Evolutionary conservation across 2,329 filamentous ascomycete genomes (phyloP).

Genomic region (Lachnum nothofagi): DNA sequence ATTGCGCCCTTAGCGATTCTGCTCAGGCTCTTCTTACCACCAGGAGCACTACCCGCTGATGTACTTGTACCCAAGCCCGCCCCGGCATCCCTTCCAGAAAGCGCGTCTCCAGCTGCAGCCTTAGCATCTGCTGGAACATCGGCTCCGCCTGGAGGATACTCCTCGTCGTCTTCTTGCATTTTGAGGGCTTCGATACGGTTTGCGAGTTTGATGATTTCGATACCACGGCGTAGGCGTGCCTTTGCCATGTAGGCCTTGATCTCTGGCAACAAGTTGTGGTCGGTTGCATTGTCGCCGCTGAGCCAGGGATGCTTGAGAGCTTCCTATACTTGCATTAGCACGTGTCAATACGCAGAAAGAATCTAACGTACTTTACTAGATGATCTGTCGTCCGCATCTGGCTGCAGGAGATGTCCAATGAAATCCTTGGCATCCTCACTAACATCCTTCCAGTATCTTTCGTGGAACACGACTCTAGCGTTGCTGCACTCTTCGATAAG

Average conservation of each 20-base stretch:
- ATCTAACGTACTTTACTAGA: conserved; percentile 62
- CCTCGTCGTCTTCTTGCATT: conserved; percentile 84
- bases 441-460: conserved; percentile 97
- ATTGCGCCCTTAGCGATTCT: conserved; percentile 62
- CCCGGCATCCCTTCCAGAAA: conserved; percentile 15
- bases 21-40: conserved; percentile 41
- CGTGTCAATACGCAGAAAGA: neutral
- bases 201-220: conserved; percentile 91
- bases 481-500: conserved; percentile 90
- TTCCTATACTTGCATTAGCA: conserved; percentile 45
- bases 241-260: conserved; percentile 91
- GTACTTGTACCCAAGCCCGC: conserved; percentile 10
- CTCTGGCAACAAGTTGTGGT: conserved; percentile 96
- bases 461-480: conserved; percentile 85
- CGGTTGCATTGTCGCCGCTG: conserved; percentile 81
- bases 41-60: conserved; percentile 11
- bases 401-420: conserved; percentile 74
- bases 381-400: conserved; percentile 69
- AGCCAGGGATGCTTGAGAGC: conserved; percentile 83
- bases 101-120: conserved; percentile 48
- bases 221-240: conserved; percentile 83
- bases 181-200: conserved; percentile 94
- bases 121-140: conserved; percentile 51
- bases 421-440: conserved; percentile 94
- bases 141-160: conserved; percentile 63